Conservation (phyloP, 768 basidiomycete genomes). For the Xerocomellus amylosporus region DNA sequence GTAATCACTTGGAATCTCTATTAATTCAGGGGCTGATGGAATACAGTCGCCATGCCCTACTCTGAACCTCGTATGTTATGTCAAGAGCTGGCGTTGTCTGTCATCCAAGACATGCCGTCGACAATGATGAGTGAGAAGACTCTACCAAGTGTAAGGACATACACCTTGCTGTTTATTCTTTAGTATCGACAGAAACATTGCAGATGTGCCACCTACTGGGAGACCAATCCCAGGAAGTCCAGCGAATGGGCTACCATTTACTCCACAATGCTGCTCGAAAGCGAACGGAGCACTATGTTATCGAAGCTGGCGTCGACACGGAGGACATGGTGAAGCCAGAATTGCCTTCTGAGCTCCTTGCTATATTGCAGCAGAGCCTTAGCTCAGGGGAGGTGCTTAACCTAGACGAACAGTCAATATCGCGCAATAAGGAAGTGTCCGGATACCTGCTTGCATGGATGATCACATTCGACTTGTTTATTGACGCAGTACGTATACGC, state of each 20-base stretch:
- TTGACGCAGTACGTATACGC: constrained; percentile 63
- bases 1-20: constrained; percentile 14
- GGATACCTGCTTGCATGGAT: constrained; percentile 86
- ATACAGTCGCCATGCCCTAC: constrained; percentile 16
- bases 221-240: constrained; percentile 62
- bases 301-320: constrained; percentile 80
- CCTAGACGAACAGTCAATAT: constrained; percentile 38
- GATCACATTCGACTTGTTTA: constrained; percentile 82
- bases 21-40: not conserved
- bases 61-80: constrained; percentile 66
- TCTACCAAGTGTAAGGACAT: constrained; percentile 52
- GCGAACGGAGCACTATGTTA: constrained; percentile 78
- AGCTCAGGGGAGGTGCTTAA: constrained; percentile 39
- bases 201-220: constrained; percentile 81
- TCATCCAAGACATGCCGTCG: constrained; percentile 64
- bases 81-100: constrained; percentile 62
- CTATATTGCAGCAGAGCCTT: constrained; percentile 53
- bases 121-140: constrained; percentile 62
- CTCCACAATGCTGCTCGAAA: constrained; percentile 67
- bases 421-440: constrained; percentile 43
- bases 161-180: not conserved
- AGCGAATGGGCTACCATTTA: constrained; percentile 74
- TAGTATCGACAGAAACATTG: not conserved
- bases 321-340: constrained; percentile 52
- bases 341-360: constrained; percentile 66